Conservation (phyloP, 176 grass and related monocot genomes). For the Themeda triandra region DNA sequence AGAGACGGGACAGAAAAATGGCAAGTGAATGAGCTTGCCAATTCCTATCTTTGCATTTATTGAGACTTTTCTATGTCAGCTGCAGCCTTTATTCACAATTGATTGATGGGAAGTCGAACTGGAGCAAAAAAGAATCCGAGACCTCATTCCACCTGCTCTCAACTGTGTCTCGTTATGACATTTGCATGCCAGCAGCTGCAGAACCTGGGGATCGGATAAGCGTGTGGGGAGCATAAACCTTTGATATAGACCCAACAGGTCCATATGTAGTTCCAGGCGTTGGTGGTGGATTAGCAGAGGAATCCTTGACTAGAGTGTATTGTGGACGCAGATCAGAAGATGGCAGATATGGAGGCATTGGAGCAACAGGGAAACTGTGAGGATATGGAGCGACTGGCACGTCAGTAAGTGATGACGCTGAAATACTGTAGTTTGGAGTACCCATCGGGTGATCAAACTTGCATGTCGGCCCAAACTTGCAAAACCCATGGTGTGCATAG, state of each 20-base stretch:
- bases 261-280: conserved; percentile 34
- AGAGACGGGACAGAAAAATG: conserved; percentile 36
- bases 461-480: conserved; percentile 75
- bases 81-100: conserved; percentile 51
- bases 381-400: conserved; percentile 56
- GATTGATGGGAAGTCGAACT: conserved; percentile 31
- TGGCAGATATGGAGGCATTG: conserved; percentile 44
- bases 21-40: conserved; percentile 42
- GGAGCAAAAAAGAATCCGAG: conserved; percentile 24
- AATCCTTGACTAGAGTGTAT: conserved; percentile 39
- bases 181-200: conserved; percentile 32
- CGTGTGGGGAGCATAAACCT: conserved; percentile 50
- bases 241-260: conserved; percentile 40
- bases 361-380: conserved; percentile 39
- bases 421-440: conserved; percentile 48
- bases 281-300: conserved; percentile 23
- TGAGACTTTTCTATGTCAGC: conserved; percentile 49
- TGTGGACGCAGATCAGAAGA: conserved; percentile 50
- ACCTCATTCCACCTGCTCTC: conserved; percentile 44
- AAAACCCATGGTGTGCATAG: conserved; percentile 64
- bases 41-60: conserved; percentile 49
- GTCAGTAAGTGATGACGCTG: conserved; percentile 56
- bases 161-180: conserved; percentile 5
- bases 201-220: conserved; percentile 42
- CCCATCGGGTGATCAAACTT: conserved; percentile 81